A percentile compares a stretch with the other conserved stretches of the same genome.
These are phyloP conservation scores for Beta macrorhiza DNA, from an alignment of 179 eudicot genomes.

Conservation along the genomic window DNA sequence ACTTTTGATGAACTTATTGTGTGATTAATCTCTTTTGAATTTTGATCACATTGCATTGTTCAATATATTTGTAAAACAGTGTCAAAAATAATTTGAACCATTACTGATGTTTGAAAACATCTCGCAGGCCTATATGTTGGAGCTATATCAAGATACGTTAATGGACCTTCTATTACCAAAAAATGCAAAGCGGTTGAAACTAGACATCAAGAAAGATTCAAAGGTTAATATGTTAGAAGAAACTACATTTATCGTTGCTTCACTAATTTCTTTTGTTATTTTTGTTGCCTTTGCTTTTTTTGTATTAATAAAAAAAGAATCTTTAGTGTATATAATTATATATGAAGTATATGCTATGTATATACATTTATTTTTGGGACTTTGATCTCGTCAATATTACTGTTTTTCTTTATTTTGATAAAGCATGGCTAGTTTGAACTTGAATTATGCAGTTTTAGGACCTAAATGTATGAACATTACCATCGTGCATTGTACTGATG, in stretches of 20 bases:
- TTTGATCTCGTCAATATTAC: too few species aligned
- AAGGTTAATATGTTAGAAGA: constrained; percentile 50
- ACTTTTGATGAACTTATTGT: background rate
- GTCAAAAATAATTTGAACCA: background rate
- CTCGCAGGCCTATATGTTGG: constrained; percentile 87
- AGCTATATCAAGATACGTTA: constrained; percentile 91
- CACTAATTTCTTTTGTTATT: background rate
- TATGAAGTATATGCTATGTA: background rate
- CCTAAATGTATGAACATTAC: too few species aligned
- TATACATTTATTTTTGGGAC: too few species aligned
- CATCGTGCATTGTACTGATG: background rate
- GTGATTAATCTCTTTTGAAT: background rate
- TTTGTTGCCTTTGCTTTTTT: background rate
- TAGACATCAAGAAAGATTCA: constrained; percentile 92
- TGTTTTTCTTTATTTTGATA: background rate
- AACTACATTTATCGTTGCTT: background rate
- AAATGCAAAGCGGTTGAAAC: constrained; percentile 64
- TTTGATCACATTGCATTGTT: background rate
- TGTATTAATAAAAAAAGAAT: too few species aligned
- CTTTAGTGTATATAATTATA: too few species aligned
- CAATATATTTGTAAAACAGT: background rate
- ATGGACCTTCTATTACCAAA: constrained; percentile 83
- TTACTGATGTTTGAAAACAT: background rate
- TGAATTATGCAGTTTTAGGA: background rate
- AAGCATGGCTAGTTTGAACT: background rate